Evolutionary conservation across 805 yeast genomes (phyloP).

Genomic region (Saturnispora galanensis): DNA sequence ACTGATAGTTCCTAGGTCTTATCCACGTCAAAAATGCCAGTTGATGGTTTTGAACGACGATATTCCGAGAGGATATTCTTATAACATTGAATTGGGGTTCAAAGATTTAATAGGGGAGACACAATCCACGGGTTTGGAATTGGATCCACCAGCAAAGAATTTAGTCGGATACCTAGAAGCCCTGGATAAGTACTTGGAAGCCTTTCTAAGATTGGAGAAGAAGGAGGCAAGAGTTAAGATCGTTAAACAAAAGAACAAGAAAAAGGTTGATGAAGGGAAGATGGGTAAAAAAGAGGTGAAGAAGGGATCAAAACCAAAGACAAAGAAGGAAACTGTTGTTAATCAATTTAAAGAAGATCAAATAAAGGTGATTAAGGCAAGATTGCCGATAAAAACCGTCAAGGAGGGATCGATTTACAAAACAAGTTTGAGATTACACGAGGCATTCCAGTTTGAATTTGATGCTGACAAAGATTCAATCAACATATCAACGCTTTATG

Average conservation of each 20-base stretch:
- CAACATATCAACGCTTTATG: constrained; percentile 19
- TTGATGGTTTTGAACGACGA: constrained; percentile 54
- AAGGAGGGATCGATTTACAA: constrained; percentile 22
- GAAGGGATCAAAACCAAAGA: constrained; percentile 5
- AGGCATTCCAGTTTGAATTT: constrained; percentile 23
- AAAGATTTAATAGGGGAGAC: constrained; percentile 16
- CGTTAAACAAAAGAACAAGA: constrained; percentile 28
- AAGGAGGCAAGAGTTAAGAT: constrained; percentile 48
- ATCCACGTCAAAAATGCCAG: constrained; percentile 43
- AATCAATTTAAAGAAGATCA: constrained; percentile 16
- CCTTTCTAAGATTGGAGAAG: constrained; percentile 48
- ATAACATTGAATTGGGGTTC: constrained; percentile 61
- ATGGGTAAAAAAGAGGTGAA: constrained; percentile 2
- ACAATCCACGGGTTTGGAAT: constrained; percentile 28
- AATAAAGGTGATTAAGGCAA: constrained; percentile 20
- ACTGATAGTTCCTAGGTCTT: constrained; percentile 43
- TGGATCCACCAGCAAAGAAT: constrained; percentile 15
- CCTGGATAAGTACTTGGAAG: constrained; percentile 50
- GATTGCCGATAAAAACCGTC: constrained; percentile 17
- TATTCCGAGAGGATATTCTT: constrained; percentile 58
- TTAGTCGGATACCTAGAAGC: constrained; percentile 45
- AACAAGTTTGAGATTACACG: constrained; percentile 20
- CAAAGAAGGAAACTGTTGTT: neutral
- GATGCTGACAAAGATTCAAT: constrained; percentile 21
- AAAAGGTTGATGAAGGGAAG: constrained; percentile 3